Evolutionary conservation across 2,329 filamentous ascomycete species (phyloP).

Genomic region (Fusarium fujikuroi): DNA sequence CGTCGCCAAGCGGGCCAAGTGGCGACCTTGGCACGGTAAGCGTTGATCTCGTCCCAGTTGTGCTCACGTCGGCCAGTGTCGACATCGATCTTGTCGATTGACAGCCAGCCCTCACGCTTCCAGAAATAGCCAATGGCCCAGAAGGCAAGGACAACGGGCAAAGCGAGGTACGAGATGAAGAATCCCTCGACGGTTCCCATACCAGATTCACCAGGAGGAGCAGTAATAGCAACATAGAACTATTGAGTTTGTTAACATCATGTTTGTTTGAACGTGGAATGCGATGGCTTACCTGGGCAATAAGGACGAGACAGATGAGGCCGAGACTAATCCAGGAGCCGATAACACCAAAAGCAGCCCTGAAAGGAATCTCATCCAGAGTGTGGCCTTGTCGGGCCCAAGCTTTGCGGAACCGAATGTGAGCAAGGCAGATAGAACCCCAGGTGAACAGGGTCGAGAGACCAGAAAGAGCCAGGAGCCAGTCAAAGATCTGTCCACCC

Average conservation of each 20-base stretch:
- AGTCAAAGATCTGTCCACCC: slow-evolving; percentile 67
- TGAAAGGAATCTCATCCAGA: slow-evolving; percentile 74
- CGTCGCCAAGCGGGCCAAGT: slow-evolving; percentile 63
- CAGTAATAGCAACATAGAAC: slow-evolving; percentile 62
- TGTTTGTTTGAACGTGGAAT: background rate
- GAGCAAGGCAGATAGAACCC: slow-evolving; percentile 70
- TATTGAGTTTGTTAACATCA: slow-evolving; percentile 37
- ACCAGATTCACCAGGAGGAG: slow-evolving; percentile 47
- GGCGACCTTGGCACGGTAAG: slow-evolving; percentile 60
- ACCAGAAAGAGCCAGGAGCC: slow-evolving; percentile 72
- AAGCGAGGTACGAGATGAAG: slow-evolving; percentile 66
- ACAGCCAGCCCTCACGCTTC: slow-evolving; percentile 72
- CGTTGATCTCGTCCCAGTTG: slow-evolving; percentile 72
- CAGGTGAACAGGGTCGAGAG: slow-evolving; percentile 73
- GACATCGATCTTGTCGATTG: slow-evolving; percentile 70
- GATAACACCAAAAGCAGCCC: slow-evolving; percentile 66
- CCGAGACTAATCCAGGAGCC: slow-evolving; percentile 72
- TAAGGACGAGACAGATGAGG: slow-evolving; percentile 65
- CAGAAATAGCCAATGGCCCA: slow-evolving; percentile 70
- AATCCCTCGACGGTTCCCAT: slow-evolving; percentile 60
- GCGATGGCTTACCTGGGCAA: slow-evolving; percentile 60
- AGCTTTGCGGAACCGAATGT: slow-evolving; percentile 73
- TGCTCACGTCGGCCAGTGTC: slow-evolving; percentile 73
- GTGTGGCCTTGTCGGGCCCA: slow-evolving; percentile 69
- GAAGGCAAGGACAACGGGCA: slow-evolving; percentile 66